phyloP scores from a whole-genome alignment of 2,329 filamentous ascomycete species.

The Aspergillus sp. region DNA sequence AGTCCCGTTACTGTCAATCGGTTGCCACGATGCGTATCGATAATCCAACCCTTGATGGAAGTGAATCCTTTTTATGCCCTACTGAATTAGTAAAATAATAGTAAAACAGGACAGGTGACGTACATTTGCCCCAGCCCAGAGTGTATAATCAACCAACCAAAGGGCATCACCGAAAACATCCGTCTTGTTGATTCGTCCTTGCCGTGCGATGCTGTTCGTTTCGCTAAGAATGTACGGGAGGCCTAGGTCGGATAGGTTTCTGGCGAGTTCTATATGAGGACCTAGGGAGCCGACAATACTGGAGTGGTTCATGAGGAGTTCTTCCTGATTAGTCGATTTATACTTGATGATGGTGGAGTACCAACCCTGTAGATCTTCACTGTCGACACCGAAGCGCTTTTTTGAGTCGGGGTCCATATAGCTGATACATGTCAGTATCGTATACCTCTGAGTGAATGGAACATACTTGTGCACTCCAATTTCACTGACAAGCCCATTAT shows the following conservation, averaged over 20 bases:
- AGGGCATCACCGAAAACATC: constrained; percentile 13
- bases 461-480: constrained; percentile 9
- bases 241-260: constrained; percentile 9
- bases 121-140: constrained; percentile 14
- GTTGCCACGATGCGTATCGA: constrained; percentile 16
- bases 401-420: constrained; percentile 5
- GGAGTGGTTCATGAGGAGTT: constrained; percentile 14
- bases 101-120: background rate
- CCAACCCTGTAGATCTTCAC: background rate
- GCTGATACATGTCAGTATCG: background rate
- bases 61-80: constrained; percentile 12
- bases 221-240: constrained; percentile 10
- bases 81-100: too few relatives aligned
- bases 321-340: too few relatives aligned
- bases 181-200: constrained; percentile 8
- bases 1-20: constrained; percentile 7
- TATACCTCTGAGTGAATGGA: background rate
- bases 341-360: too few relatives aligned
- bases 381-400: background rate
- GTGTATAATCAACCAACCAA: constrained; percentile 12
- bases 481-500: constrained; percentile 4
- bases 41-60: constrained; percentile 16
- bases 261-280: constrained; percentile 6
- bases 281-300: constrained; percentile 6
- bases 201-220: constrained; percentile 10